Conservation (phyloP, 352 stramenopile genomes). For the Porosira glacialis region DNA sequence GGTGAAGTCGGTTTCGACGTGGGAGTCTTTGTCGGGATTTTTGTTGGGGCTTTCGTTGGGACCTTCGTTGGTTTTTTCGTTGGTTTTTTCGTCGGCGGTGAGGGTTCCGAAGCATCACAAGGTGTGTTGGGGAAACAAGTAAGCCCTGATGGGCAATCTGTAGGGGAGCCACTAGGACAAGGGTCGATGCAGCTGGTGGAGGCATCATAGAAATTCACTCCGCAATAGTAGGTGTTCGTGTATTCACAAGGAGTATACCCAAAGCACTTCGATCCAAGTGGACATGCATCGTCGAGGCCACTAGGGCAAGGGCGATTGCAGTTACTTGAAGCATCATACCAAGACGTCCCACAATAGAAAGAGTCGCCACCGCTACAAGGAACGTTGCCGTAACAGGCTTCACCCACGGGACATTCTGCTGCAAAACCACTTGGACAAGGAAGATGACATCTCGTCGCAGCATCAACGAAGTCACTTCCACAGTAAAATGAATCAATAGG, state of each 20-base stretch:
- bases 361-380: slow-evolving; percentile 53
- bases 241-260: slow-evolving; percentile 29
- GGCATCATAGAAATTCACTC: neutral
- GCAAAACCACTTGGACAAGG: slow-evolving; percentile 65
- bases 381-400: slow-evolving; percentile 77
- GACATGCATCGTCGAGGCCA: slow-evolving; percentile 19
- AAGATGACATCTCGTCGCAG: slow-evolving; percentile 57
- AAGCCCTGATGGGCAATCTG: slow-evolving; percentile 34
- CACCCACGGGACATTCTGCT: slow-evolving; percentile 58
- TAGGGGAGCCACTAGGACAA: slow-evolving; percentile 32
- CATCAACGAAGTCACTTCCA: slow-evolving; percentile 64
- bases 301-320: slow-evolving; percentile 11
- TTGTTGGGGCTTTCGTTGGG: slow-evolving; percentile 3
- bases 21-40: slow-evolving; percentile 26
- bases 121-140: slow-evolving; percentile 60
- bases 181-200: slow-evolving; percentile 32
- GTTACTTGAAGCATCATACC: slow-evolving; percentile 19
- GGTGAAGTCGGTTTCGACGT: slow-evolving; percentile 17
- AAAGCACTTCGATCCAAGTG: slow-evolving; percentile 24
- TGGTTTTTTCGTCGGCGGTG: slow-evolving; percentile 2
- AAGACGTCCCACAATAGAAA: slow-evolving; percentile 31
- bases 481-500: slow-evolving; percentile 74
- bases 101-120: slow-evolving; percentile 20
- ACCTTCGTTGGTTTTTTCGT: slow-evolving; percentile 4
- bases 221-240: neutral